Conservation (phyloP, 2,329 filamentous ascomycete genomes). For the Fusarium albosuccineum region DNA sequence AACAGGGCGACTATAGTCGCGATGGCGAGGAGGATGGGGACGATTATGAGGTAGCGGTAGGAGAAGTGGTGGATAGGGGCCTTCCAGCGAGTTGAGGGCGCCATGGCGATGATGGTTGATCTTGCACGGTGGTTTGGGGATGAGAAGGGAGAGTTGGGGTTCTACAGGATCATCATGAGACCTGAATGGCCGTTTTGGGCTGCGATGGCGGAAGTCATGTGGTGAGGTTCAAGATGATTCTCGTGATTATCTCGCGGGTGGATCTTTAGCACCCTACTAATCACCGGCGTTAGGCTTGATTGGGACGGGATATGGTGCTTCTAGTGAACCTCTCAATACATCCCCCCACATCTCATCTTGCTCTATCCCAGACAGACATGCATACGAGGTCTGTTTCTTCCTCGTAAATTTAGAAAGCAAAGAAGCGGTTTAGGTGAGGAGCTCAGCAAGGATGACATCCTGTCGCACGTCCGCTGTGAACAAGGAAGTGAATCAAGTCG, state of each 20-base stretch:
- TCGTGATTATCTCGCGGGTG: conserved; percentile 22
- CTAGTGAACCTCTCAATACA: too few species aligned
- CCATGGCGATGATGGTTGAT: conserved; percentile 19
- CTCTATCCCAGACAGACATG: too few species aligned
- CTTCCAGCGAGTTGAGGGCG: conserved; percentile 42
- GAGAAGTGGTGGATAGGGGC: conserved; percentile 66
- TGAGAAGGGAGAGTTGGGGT: background rate
- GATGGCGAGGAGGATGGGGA: conserved; percentile 61
- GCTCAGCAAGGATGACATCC: too few species aligned
- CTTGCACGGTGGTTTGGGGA: background rate
- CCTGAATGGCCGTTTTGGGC: background rate
- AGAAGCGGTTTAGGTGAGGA: too few species aligned
- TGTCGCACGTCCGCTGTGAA: too few species aligned
- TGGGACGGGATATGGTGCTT: background rate
- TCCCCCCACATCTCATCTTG: too few species aligned
- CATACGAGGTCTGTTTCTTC: too few species aligned
- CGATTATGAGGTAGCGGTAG: conserved; percentile 65
- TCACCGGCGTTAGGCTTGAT: background rate
- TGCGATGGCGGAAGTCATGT: conserved; percentile 25
- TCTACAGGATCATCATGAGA: background rate
- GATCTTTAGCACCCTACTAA: too few species aligned
- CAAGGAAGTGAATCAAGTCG: too few species aligned
- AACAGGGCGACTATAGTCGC: conserved; percentile 59
- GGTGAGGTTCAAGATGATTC: conserved; percentile 33
- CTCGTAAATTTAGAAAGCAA: too few species aligned